Evolutionary conservation across 2,329 filamentous ascomycete species (phyloP).

Genomic region (Apiospora pterosperma): DNA sequence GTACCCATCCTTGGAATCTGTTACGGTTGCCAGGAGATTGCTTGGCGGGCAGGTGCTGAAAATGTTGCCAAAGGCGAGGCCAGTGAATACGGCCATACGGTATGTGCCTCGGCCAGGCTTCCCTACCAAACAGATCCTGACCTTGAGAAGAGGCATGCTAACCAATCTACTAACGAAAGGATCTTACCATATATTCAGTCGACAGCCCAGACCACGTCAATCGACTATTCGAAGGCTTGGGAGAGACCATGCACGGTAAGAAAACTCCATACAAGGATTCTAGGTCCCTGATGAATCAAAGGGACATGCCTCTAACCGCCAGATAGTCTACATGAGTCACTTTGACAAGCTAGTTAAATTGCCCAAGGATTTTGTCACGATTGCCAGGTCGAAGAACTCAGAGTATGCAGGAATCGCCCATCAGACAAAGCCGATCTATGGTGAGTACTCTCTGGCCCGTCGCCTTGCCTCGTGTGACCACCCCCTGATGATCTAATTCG

Average conservation of each 20-base stretch:
- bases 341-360: constrained; percentile 78
- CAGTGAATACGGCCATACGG: too few species aligned
- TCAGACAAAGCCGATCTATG: constrained; percentile 66
- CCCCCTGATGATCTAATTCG: constrained; percentile 5
- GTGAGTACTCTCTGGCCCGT: constrained; percentile 21
- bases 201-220: constrained; percentile 58
- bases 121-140: too few species aligned
- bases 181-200: constrained; percentile 56
- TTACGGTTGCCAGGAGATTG: constrained; percentile 63
- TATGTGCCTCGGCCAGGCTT: too few species aligned
- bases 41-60: constrained; percentile 61
- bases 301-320: too few species aligned
- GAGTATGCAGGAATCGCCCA: constrained; percentile 79
- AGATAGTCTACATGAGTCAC: constrained; percentile 75
- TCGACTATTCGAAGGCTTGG: constrained; percentile 73
- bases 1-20: constrained; percentile 64
- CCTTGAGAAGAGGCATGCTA: constrained; percentile 23
- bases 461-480: not conserved
- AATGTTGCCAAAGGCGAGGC: constrained; percentile 51
- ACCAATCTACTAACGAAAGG: too few species aligned
- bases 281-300: constrained; percentile 6
- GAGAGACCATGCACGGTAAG: constrained; percentile 56
- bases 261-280: not conserved
- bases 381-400: constrained; percentile 74
- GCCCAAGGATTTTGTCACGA: constrained; percentile 67